These are phyloP conservation scores for Diaporthe sp. DNA, from an alignment of 2,329 filamentous ascomycete species.

Conservation along the genomic window DNA sequence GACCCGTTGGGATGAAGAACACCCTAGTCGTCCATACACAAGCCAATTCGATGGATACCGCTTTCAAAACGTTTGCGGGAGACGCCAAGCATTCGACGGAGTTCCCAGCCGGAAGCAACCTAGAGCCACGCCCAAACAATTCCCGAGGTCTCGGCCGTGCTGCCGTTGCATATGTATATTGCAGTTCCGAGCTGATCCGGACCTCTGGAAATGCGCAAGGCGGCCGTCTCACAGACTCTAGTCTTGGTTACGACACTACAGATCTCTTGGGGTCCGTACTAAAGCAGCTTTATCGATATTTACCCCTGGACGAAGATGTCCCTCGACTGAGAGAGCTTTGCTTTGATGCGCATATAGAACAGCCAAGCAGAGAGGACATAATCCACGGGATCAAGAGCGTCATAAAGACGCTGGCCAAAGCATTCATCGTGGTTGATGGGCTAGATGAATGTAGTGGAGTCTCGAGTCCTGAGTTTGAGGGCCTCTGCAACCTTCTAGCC, in stretches of 20 bases:
- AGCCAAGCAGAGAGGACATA: constrained; percentile 10
- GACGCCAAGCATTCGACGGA: background rate
- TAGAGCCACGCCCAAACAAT: background rate
- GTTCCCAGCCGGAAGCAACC: background rate
- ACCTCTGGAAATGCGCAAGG: background rate
- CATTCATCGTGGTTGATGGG: constrained; percentile 26
- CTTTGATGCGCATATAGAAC: background rate
- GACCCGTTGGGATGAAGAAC: too few species aligned
- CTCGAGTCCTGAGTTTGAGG: constrained; percentile 1
- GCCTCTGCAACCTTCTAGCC: background rate
- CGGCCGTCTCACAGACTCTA: background rate
- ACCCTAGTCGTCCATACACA: background rate
- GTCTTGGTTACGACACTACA: background rate
- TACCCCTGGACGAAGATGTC: background rate
- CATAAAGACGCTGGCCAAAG: background rate
- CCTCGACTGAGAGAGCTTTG: background rate
- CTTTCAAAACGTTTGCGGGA: background rate
- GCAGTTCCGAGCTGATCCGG: constrained; percentile 3
- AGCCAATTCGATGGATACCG: background rate
- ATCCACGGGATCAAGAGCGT: background rate
- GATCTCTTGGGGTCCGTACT: background rate
- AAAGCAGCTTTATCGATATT: constrained; percentile 8
- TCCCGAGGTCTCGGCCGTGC: background rate
- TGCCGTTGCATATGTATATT: constrained; percentile 22
- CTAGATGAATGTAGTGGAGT: constrained; percentile 28